Evolutionary conservation across 306 rosid species (phyloP), one percentile per base, ranked within the genome.

Genomic region (Luffa aegyptiaca): DNA sequence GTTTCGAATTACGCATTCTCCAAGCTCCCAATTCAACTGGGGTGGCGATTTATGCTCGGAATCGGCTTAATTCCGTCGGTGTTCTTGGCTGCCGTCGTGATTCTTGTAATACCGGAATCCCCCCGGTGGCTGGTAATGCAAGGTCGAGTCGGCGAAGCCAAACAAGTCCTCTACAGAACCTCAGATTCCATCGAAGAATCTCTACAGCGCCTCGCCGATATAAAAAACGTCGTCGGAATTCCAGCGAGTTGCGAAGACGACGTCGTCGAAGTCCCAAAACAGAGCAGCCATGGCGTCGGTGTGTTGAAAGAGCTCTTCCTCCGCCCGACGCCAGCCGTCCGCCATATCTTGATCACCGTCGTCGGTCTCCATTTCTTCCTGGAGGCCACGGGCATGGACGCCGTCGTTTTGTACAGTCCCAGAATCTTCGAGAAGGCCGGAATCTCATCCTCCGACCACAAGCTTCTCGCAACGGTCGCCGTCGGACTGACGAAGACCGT

Each of bases 121-220:
- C 98, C 98, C 1, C 84, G 97, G 0, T 94, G 98, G 98, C 90
- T 94, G 0, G 88, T 94, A 16, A 88, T 94, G 94, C 86, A 83
- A 26, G 98, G 98, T 5, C 93, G 93, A 10, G 82, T 94, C 0
- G 97, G 91, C 0, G 97, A 92, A 0, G 96, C 97, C 3, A 87
- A 0, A 35, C 75, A 39, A 61, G 97, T 90, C 46, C 94, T 94
- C 0, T 73, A 87, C 80, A 88, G 80, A 85, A 92, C 92, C 65
- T 92, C 96, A 0, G 94, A 92, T 66, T 83, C 89, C 31, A 66
- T 20, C 2, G 90, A 90, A 76, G 96, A 94, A 21, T 92, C 98
- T 11, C 75, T 59, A 0, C 66, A 75, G 0, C 81, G 94, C 13
- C 55, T 94, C 3, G 84, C 89, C 2, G 97, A 92, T 3, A 94